Conservation (phyloP, 805 yeast species). For the Candida maltosa region DNA sequence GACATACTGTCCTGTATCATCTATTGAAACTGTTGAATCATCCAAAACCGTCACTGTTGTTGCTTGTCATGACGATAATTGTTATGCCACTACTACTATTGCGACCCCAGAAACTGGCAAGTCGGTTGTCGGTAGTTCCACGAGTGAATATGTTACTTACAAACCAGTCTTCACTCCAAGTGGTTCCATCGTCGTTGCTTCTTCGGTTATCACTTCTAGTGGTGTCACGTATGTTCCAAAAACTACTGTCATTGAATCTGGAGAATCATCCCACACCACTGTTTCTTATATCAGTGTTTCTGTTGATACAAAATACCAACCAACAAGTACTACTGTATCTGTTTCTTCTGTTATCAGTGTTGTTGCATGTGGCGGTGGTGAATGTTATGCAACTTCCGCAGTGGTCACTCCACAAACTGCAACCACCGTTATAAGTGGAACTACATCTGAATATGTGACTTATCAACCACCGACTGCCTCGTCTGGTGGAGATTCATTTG, state of each 20-base stretch:
- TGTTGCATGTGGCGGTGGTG: slow-evolving; percentile 32
- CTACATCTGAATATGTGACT: slow-evolving; percentile 32
- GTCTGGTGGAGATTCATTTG: no score
- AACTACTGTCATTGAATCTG: no score
- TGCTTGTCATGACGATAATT: slow-evolving; percentile 31
- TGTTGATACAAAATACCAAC: no score
- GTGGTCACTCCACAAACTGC: slow-evolving; percentile 22
- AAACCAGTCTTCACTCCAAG: no score
- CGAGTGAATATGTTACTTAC: slow-evolving; percentile 33
- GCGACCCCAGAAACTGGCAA: slow-evolving; percentile 22
- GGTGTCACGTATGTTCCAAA: no score
- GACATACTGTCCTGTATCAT: slow-evolving; percentile 31
- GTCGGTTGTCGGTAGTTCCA: no score
- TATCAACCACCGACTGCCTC: no score
- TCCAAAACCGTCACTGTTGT: slow-evolving; percentile 32
- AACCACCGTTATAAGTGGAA: no score
- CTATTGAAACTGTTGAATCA: slow-evolving; percentile 11
- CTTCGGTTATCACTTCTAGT: no score
- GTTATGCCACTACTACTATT: slow-evolving; percentile 24
- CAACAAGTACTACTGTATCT: slow-evolving; percentile 22
- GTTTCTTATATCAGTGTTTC: no score
- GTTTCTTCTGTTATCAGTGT: slow-evolving; percentile 38
- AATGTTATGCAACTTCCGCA: slow-evolving; percentile 26
- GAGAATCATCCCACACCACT: no score
- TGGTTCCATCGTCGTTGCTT: no score